A percentile compares a stretch with the other conserved stretches of the same genome.
phyloP scores from a whole-genome alignment of 345 rosid genomes.

The Brassica juncea region DNA sequence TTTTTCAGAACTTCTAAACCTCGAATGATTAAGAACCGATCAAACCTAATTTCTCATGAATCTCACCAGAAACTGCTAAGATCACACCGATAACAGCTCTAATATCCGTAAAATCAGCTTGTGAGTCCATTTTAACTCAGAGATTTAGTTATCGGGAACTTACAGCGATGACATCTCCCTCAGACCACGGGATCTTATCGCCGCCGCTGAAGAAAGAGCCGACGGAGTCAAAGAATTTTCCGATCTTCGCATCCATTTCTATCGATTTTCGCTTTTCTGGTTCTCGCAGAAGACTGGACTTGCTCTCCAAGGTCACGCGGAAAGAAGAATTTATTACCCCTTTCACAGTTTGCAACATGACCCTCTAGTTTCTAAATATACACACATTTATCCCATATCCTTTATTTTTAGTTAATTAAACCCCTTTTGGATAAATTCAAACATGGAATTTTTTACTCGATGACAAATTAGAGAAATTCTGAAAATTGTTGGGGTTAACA shows the following conservation, averaged over 20 bases:
- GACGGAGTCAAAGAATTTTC: conserved; percentile 50
- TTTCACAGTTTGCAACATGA: neutral
- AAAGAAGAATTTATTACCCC: neutral
- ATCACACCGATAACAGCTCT: neutral
- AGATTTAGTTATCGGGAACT: conserved; percentile 19
- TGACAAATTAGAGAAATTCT: neutral
- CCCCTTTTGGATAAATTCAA: neutral
- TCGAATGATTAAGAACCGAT: neutral
- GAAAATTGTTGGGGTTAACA: neutral
- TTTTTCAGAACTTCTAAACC: neutral
- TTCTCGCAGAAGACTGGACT: conserved; percentile 10
- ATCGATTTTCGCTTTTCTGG: neutral
- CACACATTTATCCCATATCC: neutral
- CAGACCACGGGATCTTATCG: conserved; percentile 88
- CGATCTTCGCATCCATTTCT: conserved; percentile 44
- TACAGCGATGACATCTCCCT: conserved; percentile 68
- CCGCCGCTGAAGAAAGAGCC: conserved; percentile 65
- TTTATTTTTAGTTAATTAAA: neutral
- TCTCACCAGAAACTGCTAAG: neutral
- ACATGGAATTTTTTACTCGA: no score
- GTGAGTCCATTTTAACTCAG: neutral
- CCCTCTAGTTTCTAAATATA: neutral
- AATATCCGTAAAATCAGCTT: neutral
- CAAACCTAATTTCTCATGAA: conserved; percentile 11
- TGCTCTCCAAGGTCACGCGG: conserved; percentile 7